phyloP scores from a whole-genome alignment of 1,139 yeast species.

The Suhomyces taliae region DNA sequence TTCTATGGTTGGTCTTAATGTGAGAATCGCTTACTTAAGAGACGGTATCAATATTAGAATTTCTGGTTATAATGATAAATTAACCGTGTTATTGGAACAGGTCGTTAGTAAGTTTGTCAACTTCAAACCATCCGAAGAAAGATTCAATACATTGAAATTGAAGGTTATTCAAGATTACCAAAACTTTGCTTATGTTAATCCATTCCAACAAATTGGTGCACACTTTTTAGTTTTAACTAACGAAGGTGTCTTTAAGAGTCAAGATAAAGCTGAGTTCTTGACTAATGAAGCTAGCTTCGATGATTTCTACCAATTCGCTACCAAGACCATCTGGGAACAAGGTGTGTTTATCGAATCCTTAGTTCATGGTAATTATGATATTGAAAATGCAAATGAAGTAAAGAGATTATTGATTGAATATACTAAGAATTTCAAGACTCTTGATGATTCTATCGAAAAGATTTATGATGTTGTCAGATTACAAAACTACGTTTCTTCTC shows the following conservation, averaged over 20 bases:
- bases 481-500: constrained; percentile 42
- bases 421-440: constrained; percentile 27
- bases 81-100: constrained; percentile 59
- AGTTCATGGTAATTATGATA: constrained; percentile 74
- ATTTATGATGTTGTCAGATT: constrained; percentile 25
- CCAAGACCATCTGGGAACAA: constrained; percentile 40
- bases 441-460: constrained; percentile 42
- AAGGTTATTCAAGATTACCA: constrained; percentile 60
- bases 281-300: constrained; percentile 43
- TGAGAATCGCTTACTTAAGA: constrained; percentile 56
- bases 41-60: constrained; percentile 72
- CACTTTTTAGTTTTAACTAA: constrained; percentile 62
- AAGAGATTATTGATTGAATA: constrained; percentile 20
- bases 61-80: constrained; percentile 82
- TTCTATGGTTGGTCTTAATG: constrained; percentile 71
- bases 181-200: constrained; percentile 73
- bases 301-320: constrained; percentile 48
- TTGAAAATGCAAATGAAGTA: constrained; percentile 49
- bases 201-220: constrained; percentile 71
- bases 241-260: constrained; percentile 66
- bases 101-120: constrained; percentile 53
- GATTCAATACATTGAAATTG: constrained; percentile 69
- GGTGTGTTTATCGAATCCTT: constrained; percentile 66
- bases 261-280: constrained; percentile 59
- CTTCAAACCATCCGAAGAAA: constrained; percentile 53